A percentile compares a stretch with the other conserved stretches of the same genome.
Conservation (phyloP, 306 rosid genomes). For the Acmispon strigosus region DNA sequence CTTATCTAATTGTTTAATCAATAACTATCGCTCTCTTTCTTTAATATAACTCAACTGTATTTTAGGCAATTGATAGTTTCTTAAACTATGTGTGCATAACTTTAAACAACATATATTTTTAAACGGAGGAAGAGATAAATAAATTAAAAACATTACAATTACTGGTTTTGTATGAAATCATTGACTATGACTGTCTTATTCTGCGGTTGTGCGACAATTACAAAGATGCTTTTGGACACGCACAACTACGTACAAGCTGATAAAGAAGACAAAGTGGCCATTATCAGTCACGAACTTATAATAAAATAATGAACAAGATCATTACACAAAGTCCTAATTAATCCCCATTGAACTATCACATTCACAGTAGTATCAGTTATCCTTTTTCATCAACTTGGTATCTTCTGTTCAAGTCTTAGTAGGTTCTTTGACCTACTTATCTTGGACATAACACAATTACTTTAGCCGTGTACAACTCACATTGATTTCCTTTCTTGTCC, state of each 20-base stretch:
- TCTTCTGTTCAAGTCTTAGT: constrained; percentile 1
- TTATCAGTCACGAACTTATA: constrained; percentile 1
- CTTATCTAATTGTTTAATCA: no score
- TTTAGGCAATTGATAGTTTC: no score
- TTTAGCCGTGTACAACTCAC: not conserved
- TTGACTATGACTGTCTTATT: constrained; percentile 24
- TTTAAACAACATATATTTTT: no score
- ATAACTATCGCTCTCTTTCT: no score
- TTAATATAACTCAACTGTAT: no score
- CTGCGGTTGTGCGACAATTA: constrained; percentile 28
- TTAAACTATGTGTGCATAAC: no score
- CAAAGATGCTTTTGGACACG: constrained; percentile 26
- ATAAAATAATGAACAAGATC: constrained; percentile 18
- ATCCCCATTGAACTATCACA: constrained; percentile 29
- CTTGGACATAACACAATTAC: not conserved
- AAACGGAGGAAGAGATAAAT: no score
- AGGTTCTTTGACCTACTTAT: constrained; percentile 17
- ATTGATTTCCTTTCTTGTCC: not conserved
- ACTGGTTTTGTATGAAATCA: constrained; percentile 1
- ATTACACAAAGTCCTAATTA: constrained; percentile 29
- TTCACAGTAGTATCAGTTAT: not conserved
- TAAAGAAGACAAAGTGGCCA: constrained; percentile 31
- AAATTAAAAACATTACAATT: no score
- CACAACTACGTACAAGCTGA: constrained; percentile 17
- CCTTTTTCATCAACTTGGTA: constrained; percentile 14